Evolutionary conservation across 768 basidiomycete genomes (phyloP), one percentile per base, ranked within the genome.

Genomic region (Hypsizygus marmoreus): DNA sequence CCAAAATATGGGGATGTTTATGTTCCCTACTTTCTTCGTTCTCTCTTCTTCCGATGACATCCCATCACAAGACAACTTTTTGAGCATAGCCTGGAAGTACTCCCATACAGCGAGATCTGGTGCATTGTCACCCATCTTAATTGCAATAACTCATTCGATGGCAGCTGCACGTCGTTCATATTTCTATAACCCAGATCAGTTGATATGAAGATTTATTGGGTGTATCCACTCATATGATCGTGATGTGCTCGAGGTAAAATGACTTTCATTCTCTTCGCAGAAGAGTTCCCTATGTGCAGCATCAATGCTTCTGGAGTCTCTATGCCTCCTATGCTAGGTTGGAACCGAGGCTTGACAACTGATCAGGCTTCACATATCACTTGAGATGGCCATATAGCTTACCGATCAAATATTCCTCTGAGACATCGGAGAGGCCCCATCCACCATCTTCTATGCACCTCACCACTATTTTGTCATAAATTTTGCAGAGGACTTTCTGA

Each of bases 41-140:
- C 13, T 40, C 2, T 31, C 22, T 10, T 54, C 52, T n/a, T 54
- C 52, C 10, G 52, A 54, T 7, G 52, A 54, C 52, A 54, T 54
- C 2, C 52, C 48, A 14, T 14, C 40, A 9, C 37, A 6, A 14
- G 17, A 25, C 8, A 54, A 42, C 19, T 35, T 13, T 2, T 54
- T 6, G 7, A 54, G 17, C 3, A 54, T 6, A 4, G 7, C 2
- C 12, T 30, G 7, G 22, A 54, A 35, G 16, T 45, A 47, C 23
- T 43, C 12, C 48, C 52, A 54, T 3, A 33, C 26, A 4, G 4
- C 38, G 13, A 54, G 24, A n/a, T 54, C 52, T 1, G 22, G 16
- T 9, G 26, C 40, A 2, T n/a, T n/a, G n/a, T 13, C 12, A 1
- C 23, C 29, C 6, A 7, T 31, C 33, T 54, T 50, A 4, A 54